These are phyloP conservation scores for Coemansia sp. DNA, from an alignment of 192 early-diverging fungal genomes.

Conservation along the genomic window DNA sequence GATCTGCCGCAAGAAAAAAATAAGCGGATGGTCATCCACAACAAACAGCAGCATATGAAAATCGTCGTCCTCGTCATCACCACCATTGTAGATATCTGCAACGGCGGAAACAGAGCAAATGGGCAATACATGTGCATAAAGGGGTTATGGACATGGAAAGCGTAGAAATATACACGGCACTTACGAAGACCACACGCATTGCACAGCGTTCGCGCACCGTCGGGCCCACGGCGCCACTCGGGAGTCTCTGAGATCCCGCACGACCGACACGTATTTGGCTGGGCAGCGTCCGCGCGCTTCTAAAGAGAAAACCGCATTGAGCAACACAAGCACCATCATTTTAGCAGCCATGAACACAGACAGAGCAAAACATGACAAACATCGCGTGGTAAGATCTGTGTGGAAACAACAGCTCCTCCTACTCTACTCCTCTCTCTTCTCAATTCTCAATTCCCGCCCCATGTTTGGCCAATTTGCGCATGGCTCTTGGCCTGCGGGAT, in stretches of 20 bases:
- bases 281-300: conserved; percentile 57
- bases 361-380: neutral
- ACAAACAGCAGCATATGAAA: neutral
- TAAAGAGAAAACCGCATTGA: conserved; percentile 14
- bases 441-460: too few relatives aligned
- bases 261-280: conserved; percentile 68
- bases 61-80: neutral
- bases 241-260: conserved; percentile 88
- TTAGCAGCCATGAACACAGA: conserved; percentile 7
- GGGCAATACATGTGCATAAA: too few relatives aligned
- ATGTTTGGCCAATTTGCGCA: too few relatives aligned
- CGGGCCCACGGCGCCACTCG: conserved; percentile 92
- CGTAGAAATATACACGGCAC: conserved; percentile 23
- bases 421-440: too few relatives aligned
- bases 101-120: neutral
- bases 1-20: neutral
- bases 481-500: too few relatives aligned
- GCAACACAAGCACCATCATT: neutral
- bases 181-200: conserved; percentile 92
- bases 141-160: too few relatives aligned
- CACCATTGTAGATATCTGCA: neutral
- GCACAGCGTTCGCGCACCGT: conserved; percentile 87
- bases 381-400: too few relatives aligned
- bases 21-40: conserved; percentile 1
- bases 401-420: too few relatives aligned